These are phyloP conservation scores for Chrysanthemum lavandulifolium DNA, from an alignment of 129 eudicot genomes.

Conservation along the genomic window DNA sequence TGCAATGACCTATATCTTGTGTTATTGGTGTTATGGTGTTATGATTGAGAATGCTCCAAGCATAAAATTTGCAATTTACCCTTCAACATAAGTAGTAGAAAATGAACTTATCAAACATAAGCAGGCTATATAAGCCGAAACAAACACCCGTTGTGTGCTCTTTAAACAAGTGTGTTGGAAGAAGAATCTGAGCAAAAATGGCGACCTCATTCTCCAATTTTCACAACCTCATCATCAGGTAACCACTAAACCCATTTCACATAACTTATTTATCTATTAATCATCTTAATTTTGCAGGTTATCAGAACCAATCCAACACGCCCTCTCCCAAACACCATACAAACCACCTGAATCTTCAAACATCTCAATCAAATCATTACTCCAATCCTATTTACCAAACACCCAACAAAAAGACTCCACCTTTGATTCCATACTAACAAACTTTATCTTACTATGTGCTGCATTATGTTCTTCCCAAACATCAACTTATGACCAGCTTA, in stretches of 20 bases:
- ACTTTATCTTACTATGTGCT: constrained; percentile 66
- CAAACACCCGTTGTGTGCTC: too few species aligned
- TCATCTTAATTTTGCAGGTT: constrained; percentile 39
- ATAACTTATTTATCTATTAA: background rate
- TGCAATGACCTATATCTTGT: too few species aligned
- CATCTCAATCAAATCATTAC: constrained; percentile 61
- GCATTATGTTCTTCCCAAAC: constrained; percentile 57
- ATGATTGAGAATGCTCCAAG: too few species aligned
- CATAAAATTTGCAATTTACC: too few species aligned
- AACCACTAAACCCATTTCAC: constrained; percentile 15
- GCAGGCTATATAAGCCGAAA: too few species aligned
- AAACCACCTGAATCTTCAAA: constrained; percentile 52
- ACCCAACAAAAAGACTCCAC: constrained; percentile 8
- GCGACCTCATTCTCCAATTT: constrained; percentile 36
- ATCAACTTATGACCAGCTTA: constrained; percentile 54
- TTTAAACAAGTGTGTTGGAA: too few species aligned
- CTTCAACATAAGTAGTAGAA: too few species aligned
- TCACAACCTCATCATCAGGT: constrained; percentile 44
- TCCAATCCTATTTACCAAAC: constrained; percentile 57
- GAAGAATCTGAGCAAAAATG: constrained; percentile 24
- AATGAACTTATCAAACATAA: too few species aligned
- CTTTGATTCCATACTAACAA: constrained; percentile 26
- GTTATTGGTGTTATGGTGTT: too few species aligned
- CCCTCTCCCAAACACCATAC: constrained; percentile 43
- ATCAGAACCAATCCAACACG: constrained; percentile 48